phyloP scores from a whole-genome alignment of 805 yeast species.

The Suhomyces xylopsoci region DNA sequence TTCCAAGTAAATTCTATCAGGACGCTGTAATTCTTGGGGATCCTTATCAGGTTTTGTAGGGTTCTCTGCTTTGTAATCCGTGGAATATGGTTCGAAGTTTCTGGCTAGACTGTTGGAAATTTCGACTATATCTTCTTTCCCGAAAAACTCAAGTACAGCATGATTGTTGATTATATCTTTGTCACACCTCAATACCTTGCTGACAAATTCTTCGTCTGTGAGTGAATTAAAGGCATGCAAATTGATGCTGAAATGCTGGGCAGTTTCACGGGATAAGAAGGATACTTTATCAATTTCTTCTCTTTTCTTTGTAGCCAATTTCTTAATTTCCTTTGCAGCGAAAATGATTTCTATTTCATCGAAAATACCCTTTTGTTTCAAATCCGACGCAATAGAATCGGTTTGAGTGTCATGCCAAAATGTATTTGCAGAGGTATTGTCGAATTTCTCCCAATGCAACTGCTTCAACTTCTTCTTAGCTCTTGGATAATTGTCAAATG shows the following conservation, averaged over 20 bases:
- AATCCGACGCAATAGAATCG: slow-evolving; percentile 42
- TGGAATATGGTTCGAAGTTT: slow-evolving; percentile 62
- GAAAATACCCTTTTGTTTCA: slow-evolving; percentile 59
- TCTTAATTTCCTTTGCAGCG: slow-evolving; percentile 51
- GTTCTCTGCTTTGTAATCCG: slow-evolving; percentile 39
- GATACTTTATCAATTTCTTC: slow-evolving; percentile 47
- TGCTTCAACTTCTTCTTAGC: slow-evolving; percentile 66
- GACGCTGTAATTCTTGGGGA: slow-evolving; percentile 56
- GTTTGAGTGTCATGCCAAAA: slow-evolving; percentile 58
- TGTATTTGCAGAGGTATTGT: slow-evolving; percentile 47
- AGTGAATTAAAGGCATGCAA: slow-evolving; percentile 58
- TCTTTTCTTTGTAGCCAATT: slow-evolving; percentile 41
- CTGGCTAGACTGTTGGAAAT: slow-evolving; percentile 54
- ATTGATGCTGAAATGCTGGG: slow-evolving; percentile 79
- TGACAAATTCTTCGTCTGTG: slow-evolving; percentile 53
- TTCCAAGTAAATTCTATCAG: slow-evolving; percentile 68
- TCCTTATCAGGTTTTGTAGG: slow-evolving; percentile 48
- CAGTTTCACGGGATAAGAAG: slow-evolving; percentile 65
- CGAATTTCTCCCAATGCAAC: slow-evolving; percentile 79
- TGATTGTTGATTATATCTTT: slow-evolving; percentile 48
- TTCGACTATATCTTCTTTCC: slow-evolving; percentile 61
- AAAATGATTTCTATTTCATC: slow-evolving; percentile 62
- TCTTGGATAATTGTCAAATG: slow-evolving; percentile 50
- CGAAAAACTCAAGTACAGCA: slow-evolving; percentile 66
- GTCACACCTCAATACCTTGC: slow-evolving; percentile 60